A percentile compares a stretch with the other conserved stretches of the same genome.
phyloP scores from a whole-genome alignment of 2,329 filamentous ascomycete species.

The Colletotrichum graminicola region DNA sequence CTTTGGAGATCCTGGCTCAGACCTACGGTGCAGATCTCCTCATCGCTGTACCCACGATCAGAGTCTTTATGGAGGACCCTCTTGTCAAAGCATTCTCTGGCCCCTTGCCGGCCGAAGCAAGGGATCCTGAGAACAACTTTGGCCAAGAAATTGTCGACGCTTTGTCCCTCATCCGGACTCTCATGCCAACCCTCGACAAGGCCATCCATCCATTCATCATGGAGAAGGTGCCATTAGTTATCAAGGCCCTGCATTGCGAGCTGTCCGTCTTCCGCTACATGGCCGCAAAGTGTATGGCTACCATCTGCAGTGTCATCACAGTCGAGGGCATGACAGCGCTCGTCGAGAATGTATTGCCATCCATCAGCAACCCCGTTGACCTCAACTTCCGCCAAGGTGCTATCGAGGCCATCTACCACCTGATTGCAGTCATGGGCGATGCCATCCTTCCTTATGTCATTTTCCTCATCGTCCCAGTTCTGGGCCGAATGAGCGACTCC shows the following conservation, averaged over 20 bases:
- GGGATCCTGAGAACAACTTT: constrained; percentile 78
- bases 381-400: constrained; percentile 91
- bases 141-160: constrained; percentile 96
- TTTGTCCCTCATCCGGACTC: constrained; percentile 89
- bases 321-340: constrained; percentile 96
- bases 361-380: constrained; percentile 91
- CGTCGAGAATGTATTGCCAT: constrained; percentile 91
- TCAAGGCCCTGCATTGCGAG: constrained; percentile 87
- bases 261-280: constrained; percentile 96
- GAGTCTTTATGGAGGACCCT: constrained; percentile 83
- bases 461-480: constrained; percentile 96
- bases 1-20: constrained; percentile 85
- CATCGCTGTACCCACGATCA: constrained; percentile 85
- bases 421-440: constrained; percentile 99
- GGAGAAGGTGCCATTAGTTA: constrained; percentile 84
- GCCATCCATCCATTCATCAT: constrained; percentile 85
- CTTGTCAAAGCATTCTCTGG: constrained; percentile 79
- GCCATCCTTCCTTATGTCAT: constrained; percentile 97
- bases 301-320: constrained; percentile 95
- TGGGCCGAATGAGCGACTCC: constrained; percentile 98
- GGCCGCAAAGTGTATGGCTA: constrained; percentile 96
- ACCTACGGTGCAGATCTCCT: constrained; percentile 85
- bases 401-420: constrained; percentile 94
- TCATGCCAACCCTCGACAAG: constrained; percentile 88
- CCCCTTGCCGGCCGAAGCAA: constrained; percentile 78